A percentile compares a stretch with the other conserved stretches of the same genome.
Conservation (phyloP, 75 land plant genomes). For the Pinus taeda region DNA sequence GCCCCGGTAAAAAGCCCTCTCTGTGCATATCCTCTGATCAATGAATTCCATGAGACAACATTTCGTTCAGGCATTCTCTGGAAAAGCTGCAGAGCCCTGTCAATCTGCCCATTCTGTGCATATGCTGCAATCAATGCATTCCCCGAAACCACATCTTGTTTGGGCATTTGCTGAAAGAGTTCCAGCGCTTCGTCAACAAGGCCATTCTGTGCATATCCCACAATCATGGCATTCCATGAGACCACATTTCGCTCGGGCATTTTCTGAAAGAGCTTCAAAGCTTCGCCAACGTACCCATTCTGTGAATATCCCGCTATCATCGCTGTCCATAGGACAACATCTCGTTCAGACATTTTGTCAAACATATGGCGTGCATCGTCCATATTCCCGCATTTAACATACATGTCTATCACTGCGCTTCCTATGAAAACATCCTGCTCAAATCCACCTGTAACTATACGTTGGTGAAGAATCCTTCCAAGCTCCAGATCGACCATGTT, state of each 20-base stretch:
- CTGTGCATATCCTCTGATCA: slow-evolving; percentile 37
- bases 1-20: slow-evolving; percentile 13
- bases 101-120: slow-evolving; percentile 33
- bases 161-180: slow-evolving; percentile 35
- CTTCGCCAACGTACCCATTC: slow-evolving; percentile 28
- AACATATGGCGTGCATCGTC: slow-evolving; percentile 5
- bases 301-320: slow-evolving; percentile 29
- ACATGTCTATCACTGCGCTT: slow-evolving; percentile 10
- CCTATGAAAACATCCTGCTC: not conserved
- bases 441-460: not conserved
- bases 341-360: slow-evolving; percentile 13
- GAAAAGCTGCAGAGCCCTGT: slow-evolving; percentile 18
- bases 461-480: not conserved
- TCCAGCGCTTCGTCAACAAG: slow-evolving; percentile 32
- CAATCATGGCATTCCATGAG: slow-evolving; percentile 56
- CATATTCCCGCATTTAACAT: slow-evolving; percentile 4
- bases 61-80: slow-evolving; percentile 28
- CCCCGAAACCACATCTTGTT: slow-evolving; percentile 26
- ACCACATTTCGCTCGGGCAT: slow-evolving; percentile 35
- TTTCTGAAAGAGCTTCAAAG: slow-evolving; percentile 20
- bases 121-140: slow-evolving; percentile 37
- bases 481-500: not conserved
- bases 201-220: slow-evolving; percentile 39
- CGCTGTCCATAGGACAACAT: slow-evolving; percentile 29
- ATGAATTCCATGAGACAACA: slow-evolving; percentile 44